Evolutionary conservation across 106 monocot genomes (phyloP).

Genomic region (Ottelia alismoides): DNA sequence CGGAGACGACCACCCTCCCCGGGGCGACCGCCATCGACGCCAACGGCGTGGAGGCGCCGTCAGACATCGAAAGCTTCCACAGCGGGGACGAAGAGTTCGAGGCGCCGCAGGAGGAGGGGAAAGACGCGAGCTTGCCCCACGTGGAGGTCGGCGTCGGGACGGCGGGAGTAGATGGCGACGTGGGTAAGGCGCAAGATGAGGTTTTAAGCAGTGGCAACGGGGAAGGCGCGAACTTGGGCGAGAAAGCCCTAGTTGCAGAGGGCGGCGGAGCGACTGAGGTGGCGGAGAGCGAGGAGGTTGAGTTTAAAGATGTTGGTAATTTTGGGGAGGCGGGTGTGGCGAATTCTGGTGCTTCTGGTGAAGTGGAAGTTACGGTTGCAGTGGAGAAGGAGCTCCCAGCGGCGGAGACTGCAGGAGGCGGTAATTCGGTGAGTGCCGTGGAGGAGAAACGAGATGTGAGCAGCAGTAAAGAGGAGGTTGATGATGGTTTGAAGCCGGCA

Average conservation of each 20-base stretch:
- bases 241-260: not conserved
- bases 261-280: not conserved
- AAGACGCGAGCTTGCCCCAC: too few relatives aligned
- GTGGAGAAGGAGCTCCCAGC: too few relatives aligned
- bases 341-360: too few relatives aligned
- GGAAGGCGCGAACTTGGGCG: too few relatives aligned
- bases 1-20: not conserved
- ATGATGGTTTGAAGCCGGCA: conserved; percentile 1
- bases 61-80: not conserved
- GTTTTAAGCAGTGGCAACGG: too few relatives aligned
- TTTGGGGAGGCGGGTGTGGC: not conserved
- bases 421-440: not conserved
- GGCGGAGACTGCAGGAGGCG: too few relatives aligned
- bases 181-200: not conserved
- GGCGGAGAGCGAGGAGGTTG: not conserved
- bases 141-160: too few relatives aligned
- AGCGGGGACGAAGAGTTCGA: conserved; percentile 3
- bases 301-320: not conserved
- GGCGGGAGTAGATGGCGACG: not conserved
- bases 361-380: too few relatives aligned
- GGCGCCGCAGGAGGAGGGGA: not conserved
- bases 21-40: not conserved
- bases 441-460: not conserved
- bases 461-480: conserved; percentile 1
- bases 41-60: not conserved